A percentile compares a stretch with the other conserved stretches of the same genome.
phyloP scores from a whole-genome alignment of 2,329 filamentous ascomycete species.

The Aspergillus quadrilineatus region DNA sequence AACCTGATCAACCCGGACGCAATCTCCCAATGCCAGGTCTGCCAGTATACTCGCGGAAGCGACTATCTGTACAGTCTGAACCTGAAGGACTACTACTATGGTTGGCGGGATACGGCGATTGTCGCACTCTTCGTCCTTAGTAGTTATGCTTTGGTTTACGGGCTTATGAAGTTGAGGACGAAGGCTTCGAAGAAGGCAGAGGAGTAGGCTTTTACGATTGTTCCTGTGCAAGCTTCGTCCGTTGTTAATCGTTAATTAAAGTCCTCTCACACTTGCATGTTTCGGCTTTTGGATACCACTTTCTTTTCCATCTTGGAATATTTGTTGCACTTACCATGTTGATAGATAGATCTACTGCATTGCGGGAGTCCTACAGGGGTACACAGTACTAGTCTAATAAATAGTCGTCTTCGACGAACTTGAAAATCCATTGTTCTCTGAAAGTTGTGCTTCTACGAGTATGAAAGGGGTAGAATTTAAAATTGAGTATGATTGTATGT shows the following conservation, averaged over 20 bases:
- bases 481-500: no score
- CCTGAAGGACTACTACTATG: slow-evolving; percentile 60
- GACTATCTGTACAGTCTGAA: slow-evolving; percentile 63
- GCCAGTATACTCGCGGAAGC: slow-evolving; percentile 57
- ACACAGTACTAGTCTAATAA: neutral
- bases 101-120: slow-evolving; percentile 65
- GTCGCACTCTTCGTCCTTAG: slow-evolving; percentile 56
- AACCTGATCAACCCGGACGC: slow-evolving; percentile 62
- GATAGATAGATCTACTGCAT: slow-evolving; percentile 1
- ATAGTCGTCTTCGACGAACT: neutral
- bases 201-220: slow-evolving; percentile 11
- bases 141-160: slow-evolving; percentile 52
- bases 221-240: neutral
- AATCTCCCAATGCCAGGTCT: slow-evolving; percentile 57
- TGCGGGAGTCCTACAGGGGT: neutral
- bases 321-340: neutral
- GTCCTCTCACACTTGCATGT: neutral
- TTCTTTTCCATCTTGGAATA: neutral
- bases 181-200: slow-evolving; percentile 37
- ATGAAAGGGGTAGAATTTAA: no score
- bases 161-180: slow-evolving; percentile 38
- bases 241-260: neutral
- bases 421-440: no score
- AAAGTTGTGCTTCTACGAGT: no score
- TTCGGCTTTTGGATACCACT: neutral